Base-by-base conservation (phyloP, 2,329 filamentous ascomycete genomes). In the Verticillium nonalfalfae region DNA sequence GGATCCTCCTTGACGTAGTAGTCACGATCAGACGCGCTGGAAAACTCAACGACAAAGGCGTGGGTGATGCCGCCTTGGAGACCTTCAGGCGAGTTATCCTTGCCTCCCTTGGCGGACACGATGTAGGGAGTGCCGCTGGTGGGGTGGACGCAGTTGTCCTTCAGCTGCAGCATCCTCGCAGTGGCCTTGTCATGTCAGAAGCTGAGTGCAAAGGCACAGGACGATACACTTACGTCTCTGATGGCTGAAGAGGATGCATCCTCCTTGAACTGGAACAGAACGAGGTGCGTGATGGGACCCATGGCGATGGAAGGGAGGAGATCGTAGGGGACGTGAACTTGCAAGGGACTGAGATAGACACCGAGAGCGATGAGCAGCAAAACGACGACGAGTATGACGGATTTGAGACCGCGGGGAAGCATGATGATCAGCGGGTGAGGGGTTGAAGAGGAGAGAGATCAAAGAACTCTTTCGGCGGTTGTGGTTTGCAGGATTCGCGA, bases 1-100 rank as follows among this genome's bases (percentile, higher is more conserved):
- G 87, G 86, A 66, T 93, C 90, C 35, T 85, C 74, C 59, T 82
- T 73, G 7, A 89, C 73, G 69, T 92, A 93, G 68, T 90, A 92
- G 63, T 86, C 81, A 56, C 88, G 78, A 69, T 93, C 89, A 64
- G 84, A 81, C n/a, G 77, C 76, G 31, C 72, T 87, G 11, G 81
- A 79, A 63, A 93, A 92, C 67, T 90, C 84, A 26, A 83, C 80
- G 1, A 93, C 81, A 64, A 92, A 92, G 0, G 79, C 86, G 69
- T 93, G 89, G 0, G 87, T 87, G 59, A 88, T 83, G 0, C 83
- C 88, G 58, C 81, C 78, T 87, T 86, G 62, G 4, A 80, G 68
- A 6, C 83, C 84, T 72, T 90, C 87, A 0, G 79, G 78, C 31
- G 84, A 88, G 65, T 84, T 88, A 68, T 91, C 84, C 58, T 73